Base-by-base conservation (phyloP, 192 early-diverging fungal genomes). In the Entomortierella beljakovae region DNA sequence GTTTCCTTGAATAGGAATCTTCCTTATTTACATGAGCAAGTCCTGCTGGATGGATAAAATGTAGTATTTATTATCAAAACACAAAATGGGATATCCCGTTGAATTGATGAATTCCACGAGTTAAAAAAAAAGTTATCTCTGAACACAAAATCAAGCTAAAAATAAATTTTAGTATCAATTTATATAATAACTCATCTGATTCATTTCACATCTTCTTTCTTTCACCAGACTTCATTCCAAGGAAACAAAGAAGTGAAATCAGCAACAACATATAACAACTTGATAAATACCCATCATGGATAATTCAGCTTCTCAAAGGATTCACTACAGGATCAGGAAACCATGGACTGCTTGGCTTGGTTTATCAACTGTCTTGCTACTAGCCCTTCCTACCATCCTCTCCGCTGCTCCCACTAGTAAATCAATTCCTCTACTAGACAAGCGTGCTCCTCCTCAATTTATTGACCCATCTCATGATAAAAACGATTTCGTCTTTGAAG, bases 401-500 rank as follows among this genome's bases (percentile, higher is more conserved):
- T 31, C 67, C 0, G 67, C 75, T 8, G 67, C 63, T 20, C 61
- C 70, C 10, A 6, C 68, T 8, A 31, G 51, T 25, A n/a, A n/a
- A n/a, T 33, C 31, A 26, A 38, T 38, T 20, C n/a, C 57, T 43
- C 18, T 40, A 8, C 34, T 56, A 4, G 22, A 51, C 28, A 64
- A 64, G 34, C 71, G 71, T 31, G 71, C 43, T 22, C 57, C 43
- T 22, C 57, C 65, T 32, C 29, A 52, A 23, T 65, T 35, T 15
- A 28, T 65, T 23, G 29, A 35, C 6, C 16, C n/a, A 4, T 65
- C 75, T 7, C 49, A 40, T 15, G 28, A 37, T 0, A 7, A n/a
- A 16, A 59, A 37, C 26, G 75, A 70, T 10, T 1, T 79, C 22
- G 70, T 57, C 13, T 61, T 64, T 31, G 58, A 70, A 32, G 49